Evolutionary conservation across 148 eudicot genomes (phyloP).

Genomic region (Cornus controversa): DNA sequence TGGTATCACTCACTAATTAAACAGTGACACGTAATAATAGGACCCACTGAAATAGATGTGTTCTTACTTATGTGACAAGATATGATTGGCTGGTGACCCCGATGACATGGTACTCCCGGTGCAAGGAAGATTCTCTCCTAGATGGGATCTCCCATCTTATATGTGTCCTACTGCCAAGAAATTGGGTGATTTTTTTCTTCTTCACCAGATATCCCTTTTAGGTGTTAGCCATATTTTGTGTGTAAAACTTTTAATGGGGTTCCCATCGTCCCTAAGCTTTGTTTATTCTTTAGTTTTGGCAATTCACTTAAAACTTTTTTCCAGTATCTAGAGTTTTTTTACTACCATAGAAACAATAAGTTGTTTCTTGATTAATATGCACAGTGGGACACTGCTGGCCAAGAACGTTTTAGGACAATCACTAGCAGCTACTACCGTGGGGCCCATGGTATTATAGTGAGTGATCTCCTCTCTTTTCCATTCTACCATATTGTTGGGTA

Average conservation of each 20-base stretch:
- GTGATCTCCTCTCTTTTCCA: background rate
- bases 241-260: background rate
- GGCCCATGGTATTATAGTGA: conserved; percentile 50
- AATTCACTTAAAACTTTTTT: background rate
- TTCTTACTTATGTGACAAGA: too few species aligned
- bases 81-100: too few species aligned
- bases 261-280: background rate
- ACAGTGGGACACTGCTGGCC: conserved; percentile 46
- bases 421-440: conserved; percentile 53
- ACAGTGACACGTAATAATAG: too few species aligned
- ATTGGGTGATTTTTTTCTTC: background rate
- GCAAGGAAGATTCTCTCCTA: too few species aligned
- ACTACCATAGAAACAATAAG: background rate
- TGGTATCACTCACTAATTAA: too few species aligned
- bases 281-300: background rate
- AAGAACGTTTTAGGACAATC: conserved; percentile 45
- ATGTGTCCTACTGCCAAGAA: background rate
- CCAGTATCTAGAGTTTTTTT: background rate
- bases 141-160: background rate
- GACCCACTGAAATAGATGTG: too few species aligned
- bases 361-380: conserved; percentile 10
- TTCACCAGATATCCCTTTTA: background rate
- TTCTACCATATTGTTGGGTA: background rate
- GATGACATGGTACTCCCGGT: too few species aligned
- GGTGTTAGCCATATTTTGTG: background rate